Conservation (phyloP, 106 monocot species). For the Phalaenopsis aphrodite region DNA sequence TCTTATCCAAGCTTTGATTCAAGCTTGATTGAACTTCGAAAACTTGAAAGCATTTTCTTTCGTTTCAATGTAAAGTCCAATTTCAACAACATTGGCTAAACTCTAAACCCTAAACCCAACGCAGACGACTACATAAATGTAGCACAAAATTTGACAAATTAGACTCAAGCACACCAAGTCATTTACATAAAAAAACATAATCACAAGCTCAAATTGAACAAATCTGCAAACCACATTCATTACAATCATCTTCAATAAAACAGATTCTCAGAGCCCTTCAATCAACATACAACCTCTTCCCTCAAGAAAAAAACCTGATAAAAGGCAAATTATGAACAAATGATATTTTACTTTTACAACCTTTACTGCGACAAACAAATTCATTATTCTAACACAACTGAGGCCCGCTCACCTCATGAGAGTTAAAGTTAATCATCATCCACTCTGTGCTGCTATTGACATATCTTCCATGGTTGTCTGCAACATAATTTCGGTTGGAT, state of each 20-base stretch:
- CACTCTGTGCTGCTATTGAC: constrained; percentile 29
- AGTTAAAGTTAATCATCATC: constrained; percentile 11
- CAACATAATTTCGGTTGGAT: constrained; percentile 78
- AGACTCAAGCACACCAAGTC: too few relatives aligned
- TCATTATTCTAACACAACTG: background rate
- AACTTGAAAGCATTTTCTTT: too few relatives aligned
- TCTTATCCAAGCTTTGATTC: too few relatives aligned
- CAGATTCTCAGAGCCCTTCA: background rate
- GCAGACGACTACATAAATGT: too few relatives aligned
- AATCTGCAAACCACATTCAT: too few relatives aligned
- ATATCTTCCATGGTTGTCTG: constrained; percentile 26
- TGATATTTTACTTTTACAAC: background rate
- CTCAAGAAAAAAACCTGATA: background rate
- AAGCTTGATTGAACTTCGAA: too few relatives aligned
- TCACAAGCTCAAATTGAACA: too few relatives aligned
- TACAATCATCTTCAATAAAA: background rate
- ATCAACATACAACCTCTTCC: background rate
- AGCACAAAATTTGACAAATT: too few relatives aligned
- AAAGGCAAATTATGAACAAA: background rate
- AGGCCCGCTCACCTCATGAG: background rate
- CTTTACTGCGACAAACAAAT: background rate
- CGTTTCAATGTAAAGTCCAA: too few relatives aligned
- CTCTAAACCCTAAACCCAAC: too few relatives aligned
- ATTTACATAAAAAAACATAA: too few relatives aligned
- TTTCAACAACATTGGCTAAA: too few relatives aligned